Percentiles rank a stretch among this genome's conserved stretches.
Conservation (phyloP, 2,329 filamentous ascomycete genomes). For the Exophiala xenobiotica region DNA sequence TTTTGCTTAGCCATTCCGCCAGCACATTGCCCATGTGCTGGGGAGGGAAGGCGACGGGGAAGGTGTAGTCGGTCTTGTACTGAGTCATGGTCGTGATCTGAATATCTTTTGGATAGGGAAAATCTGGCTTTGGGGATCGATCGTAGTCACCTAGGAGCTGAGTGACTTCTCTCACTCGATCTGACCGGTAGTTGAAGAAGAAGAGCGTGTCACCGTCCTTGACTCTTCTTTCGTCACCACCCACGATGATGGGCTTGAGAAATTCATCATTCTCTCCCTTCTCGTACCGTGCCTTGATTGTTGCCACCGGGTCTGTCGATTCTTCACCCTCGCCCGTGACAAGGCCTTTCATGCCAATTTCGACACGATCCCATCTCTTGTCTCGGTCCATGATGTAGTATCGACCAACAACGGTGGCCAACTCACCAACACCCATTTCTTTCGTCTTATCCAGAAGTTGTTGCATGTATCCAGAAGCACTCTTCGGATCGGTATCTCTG, state of each 20-base stretch:
- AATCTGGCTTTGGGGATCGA: conserved; percentile 84
- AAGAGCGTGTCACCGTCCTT: conserved; percentile 93
- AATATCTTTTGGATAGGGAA: conserved; percentile 88
- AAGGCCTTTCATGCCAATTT: conserved; percentile 84
- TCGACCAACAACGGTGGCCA: conserved; percentile 89
- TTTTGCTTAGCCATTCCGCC: conserved; percentile 90
- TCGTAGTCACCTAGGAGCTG: conserved; percentile 91
- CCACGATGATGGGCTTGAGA: conserved; percentile 93
- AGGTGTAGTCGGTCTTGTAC: conserved; percentile 94
- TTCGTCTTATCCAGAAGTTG: conserved; percentile 76
- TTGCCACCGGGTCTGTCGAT: conserved; percentile 78
- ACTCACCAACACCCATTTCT: conserved; percentile 80
- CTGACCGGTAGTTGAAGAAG: conserved; percentile 99
- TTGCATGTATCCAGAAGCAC: conserved; percentile 81
- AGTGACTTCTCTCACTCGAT: conserved; percentile 93
- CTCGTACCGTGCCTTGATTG: conserved; percentile 83
- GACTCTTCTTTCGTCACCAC: conserved; percentile 80
- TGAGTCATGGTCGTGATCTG: conserved; percentile 93
- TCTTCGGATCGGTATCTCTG: conserved; percentile 97
- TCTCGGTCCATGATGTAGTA: conserved; percentile 99
- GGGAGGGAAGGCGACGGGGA: conserved; percentile 87
- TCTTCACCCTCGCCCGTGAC: conserved; percentile 83
- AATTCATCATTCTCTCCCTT: conserved; percentile 94
- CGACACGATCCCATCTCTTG: conserved; percentile 96
- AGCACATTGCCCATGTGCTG: conserved; percentile 98